A percentile compares a stretch with the other conserved stretches of the same genome.
phyloP scores from a whole-genome alignment of 2,329 filamentous ascomycete genomes.

The Cladosporium velox region DNA sequence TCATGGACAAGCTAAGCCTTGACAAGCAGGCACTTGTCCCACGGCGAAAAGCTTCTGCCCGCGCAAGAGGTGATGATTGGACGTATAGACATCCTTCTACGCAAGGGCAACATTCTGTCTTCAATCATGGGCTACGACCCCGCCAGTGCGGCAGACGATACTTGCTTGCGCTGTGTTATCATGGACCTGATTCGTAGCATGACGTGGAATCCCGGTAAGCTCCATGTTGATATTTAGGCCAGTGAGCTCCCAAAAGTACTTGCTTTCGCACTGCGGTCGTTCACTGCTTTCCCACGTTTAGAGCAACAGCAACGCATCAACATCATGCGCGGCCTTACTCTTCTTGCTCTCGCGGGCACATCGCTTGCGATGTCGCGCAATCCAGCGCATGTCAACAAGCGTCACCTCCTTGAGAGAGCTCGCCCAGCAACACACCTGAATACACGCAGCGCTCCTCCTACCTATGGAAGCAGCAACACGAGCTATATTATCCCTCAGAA shows the following conservation, averaged over 20 bases:
- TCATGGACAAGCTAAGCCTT: slow-evolving; percentile 15
- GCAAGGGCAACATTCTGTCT: slow-evolving; percentile 1
- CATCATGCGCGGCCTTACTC: slow-evolving; percentile 10
- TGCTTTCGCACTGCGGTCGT: background rate
- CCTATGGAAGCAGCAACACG: slow-evolving; percentile 26
- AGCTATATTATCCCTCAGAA: slow-evolving; percentile 44
- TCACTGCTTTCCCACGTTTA: background rate
- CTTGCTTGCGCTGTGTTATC: background rate
- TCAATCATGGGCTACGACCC: background rate
- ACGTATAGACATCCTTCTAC: background rate
- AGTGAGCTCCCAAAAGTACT: background rate
- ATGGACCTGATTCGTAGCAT: background rate
- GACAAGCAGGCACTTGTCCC: slow-evolving; percentile 13
- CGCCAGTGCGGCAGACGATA: background rate
- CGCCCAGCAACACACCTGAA: slow-evolving; percentile 6
- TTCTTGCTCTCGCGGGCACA: slow-evolving; percentile 22
- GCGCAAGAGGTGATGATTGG: background rate
- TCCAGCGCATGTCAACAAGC: slow-evolving; percentile 32
- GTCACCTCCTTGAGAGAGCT: slow-evolving; percentile 20
- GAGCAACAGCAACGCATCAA: background rate
- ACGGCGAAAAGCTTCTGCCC: slow-evolving; percentile 3
- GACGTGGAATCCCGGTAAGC: background rate
- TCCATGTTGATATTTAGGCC: background rate
- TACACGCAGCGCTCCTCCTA: slow-evolving; percentile 19
- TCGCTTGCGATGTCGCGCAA: slow-evolving; percentile 25